Percentiles rank a stretch among this genome's conserved stretches.
Conservation (phyloP, 108 stramenopile genomes). For the Cyclostephanos invisitatus region DNA sequence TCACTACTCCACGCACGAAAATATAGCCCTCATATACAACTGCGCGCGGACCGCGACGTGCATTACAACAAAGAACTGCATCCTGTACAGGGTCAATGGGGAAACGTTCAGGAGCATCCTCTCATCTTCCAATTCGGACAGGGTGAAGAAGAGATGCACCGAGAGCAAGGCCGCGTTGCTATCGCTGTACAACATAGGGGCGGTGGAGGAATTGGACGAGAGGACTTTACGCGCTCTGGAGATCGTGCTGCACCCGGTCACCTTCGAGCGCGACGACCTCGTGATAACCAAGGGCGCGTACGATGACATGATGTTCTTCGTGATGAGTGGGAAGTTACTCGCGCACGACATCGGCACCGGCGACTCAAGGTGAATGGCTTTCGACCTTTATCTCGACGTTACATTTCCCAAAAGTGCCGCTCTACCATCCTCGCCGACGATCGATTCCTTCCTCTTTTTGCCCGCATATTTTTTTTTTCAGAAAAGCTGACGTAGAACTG, state of each 20-base stretch:
- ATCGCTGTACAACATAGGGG: slow-evolving; percentile 37
- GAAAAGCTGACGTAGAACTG: slow-evolving; percentile 46
- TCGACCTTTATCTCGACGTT: background rate
- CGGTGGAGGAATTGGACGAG: slow-evolving; percentile 41
- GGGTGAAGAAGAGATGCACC: slow-evolving; percentile 38
- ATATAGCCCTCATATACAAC: slow-evolving; percentile 53
- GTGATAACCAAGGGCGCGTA: slow-evolving; percentile 66
- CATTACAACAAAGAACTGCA: slow-evolving; percentile 40
- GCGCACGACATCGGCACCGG: slow-evolving; percentile 39
- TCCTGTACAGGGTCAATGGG: slow-evolving; percentile 35
- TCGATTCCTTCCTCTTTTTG: background rate
- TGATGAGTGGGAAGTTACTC: slow-evolving; percentile 58
- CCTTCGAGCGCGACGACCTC: slow-evolving; percentile 49
- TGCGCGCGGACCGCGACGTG: slow-evolving; percentile 62
- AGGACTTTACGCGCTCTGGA: slow-evolving; percentile 26
- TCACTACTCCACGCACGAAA: background rate
- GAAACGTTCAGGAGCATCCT: slow-evolving; percentile 51
- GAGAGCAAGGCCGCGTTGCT: slow-evolving; percentile 46
- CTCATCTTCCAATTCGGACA: slow-evolving; percentile 41
- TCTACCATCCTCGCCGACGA: background rate
- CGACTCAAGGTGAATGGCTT: slow-evolving; percentile 16
- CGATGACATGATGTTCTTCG: slow-evolving; percentile 70
- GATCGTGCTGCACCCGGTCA: slow-evolving; percentile 32
- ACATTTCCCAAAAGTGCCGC: background rate
- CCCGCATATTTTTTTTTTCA: background rate